phyloP scores from a whole-genome alignment of 139 green algal species.

The Protoeuglena noctilucae region DNA sequence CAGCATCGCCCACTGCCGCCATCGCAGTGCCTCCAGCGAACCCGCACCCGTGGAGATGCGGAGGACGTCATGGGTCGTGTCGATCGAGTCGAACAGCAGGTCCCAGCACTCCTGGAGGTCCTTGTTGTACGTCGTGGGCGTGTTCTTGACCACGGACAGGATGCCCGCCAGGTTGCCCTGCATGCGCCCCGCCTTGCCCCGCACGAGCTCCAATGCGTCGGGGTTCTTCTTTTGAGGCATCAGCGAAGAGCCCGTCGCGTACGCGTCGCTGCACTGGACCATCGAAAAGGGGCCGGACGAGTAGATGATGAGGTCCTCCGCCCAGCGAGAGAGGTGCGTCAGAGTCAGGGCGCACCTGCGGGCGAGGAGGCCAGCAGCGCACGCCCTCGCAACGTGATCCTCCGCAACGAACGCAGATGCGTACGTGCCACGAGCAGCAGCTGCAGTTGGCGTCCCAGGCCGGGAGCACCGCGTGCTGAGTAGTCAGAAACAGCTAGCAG shows the following conservation, averaged over 20 bases:
- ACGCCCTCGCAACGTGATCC: no score
- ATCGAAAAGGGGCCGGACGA: slow-evolving; percentile 67
- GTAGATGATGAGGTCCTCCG: slow-evolving; percentile 97
- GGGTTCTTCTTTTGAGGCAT: slow-evolving; percentile 99
- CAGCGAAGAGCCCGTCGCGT: slow-evolving; percentile 80
- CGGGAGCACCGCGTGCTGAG: no score
- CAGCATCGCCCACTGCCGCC: no score
- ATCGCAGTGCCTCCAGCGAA: no score
- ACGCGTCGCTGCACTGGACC: slow-evolving; percentile 83
- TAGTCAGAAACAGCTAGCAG: no score
- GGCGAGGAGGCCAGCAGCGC: no score
- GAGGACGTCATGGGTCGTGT: slow-evolving; percentile 72
- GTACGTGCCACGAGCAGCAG: no score
- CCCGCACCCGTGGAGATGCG: slow-evolving; percentile 83
- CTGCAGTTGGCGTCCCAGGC: no score
- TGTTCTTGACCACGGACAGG: slow-evolving; percentile 80
- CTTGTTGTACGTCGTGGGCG: slow-evolving; percentile 98
- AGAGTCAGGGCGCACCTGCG: slow-evolving; percentile 53
- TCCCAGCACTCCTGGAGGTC: slow-evolving; percentile 92
- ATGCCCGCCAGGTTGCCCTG: slow-evolving; percentile 77
- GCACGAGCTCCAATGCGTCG: slow-evolving; percentile 92
- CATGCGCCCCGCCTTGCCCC: slow-evolving; percentile 47
- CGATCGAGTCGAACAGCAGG: slow-evolving; percentile 88
- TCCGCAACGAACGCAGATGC: no score
- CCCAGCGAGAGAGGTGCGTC: slow-evolving; percentile 74